Evolutionary conservation across 257 asterid genomes (phyloP).

Genomic region (Penstemon davidsonii): DNA sequence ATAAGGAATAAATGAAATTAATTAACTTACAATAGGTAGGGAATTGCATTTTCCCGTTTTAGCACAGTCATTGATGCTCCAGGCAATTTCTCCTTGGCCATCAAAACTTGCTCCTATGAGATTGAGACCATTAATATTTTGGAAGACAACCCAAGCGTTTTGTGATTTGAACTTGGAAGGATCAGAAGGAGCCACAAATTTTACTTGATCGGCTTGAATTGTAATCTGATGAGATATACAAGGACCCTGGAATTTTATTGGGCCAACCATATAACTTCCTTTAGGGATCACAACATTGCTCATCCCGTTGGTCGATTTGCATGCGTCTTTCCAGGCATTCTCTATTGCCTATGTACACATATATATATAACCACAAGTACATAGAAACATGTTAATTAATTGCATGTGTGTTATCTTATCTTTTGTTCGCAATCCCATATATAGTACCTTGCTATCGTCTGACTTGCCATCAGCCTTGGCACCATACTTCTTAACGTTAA

Average conservation of each 20-base stretch:
- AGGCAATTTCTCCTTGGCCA: constrained; percentile 40
- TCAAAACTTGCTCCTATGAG: constrained; percentile 34
- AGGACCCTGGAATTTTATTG: constrained; percentile 35
- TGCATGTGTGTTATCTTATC: too few species aligned
- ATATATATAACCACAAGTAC: too few species aligned
- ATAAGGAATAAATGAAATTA: not conserved
- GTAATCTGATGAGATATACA: constrained; percentile 32
- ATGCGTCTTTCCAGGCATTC: constrained; percentile 40
- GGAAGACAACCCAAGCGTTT: constrained; percentile 28
- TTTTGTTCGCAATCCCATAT: too few species aligned
- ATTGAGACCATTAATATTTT: constrained; percentile 28
- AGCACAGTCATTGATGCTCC: constrained; percentile 33
- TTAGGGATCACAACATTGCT: constrained; percentile 34
- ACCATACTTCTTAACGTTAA: constrained; percentile 22
- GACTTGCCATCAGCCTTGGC: constrained; percentile 31
- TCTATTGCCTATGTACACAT: constrained; percentile 26
- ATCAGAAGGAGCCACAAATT: constrained; percentile 31
- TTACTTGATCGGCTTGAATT: constrained; percentile 24
- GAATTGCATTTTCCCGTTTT: constrained; percentile 23
- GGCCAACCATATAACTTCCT: constrained; percentile 27
- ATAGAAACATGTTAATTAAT: too few species aligned
- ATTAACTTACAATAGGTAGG: constrained; percentile 32
- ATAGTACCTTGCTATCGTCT: constrained; percentile 24
- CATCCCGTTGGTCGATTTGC: constrained; percentile 24
- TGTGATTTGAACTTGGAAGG: constrained; percentile 16